Evolutionary conservation across 371 early-diverging fungal genomes (phyloP).

Genomic region (Aphelidium insulamus): DNA sequence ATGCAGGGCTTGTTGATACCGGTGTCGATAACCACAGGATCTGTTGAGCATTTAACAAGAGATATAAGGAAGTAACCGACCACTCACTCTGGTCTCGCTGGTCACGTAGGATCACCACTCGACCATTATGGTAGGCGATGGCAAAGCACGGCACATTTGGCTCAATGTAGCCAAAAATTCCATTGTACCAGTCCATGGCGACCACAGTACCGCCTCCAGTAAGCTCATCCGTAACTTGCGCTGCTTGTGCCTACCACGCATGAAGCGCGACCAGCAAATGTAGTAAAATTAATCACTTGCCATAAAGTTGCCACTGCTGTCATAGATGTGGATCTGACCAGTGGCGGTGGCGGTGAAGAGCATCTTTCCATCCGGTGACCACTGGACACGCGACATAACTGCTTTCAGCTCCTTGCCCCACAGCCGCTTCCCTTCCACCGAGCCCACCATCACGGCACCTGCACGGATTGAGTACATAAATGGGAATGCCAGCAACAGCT

Average conservation of each 20-base stretch:
- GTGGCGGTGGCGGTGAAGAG: slow-evolving; percentile 16
- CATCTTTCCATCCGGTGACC: slow-evolving; percentile 25
- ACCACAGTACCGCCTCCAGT: slow-evolving; percentile 17
- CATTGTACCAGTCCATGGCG: slow-evolving; percentile 23
- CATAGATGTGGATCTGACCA: slow-evolving; percentile 22
- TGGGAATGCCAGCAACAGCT: neutral
- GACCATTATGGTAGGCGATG: slow-evolving; percentile 24
- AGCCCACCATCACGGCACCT: slow-evolving; percentile 34
- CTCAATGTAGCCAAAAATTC: slow-evolving; percentile 17
- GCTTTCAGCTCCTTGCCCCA: slow-evolving; percentile 26
- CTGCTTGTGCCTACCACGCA: no score
- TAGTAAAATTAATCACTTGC: slow-evolving; percentile 14
- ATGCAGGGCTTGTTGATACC: slow-evolving; percentile 14
- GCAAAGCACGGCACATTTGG: slow-evolving; percentile 17
- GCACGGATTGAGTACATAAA: neutral
- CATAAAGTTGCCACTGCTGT: slow-evolving; percentile 15
- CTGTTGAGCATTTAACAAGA: slow-evolving; percentile 3
- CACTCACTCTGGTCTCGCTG: slow-evolving; percentile 18
- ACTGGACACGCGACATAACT: slow-evolving; percentile 15
- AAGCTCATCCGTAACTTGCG: no score
- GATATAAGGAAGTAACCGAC: no score
- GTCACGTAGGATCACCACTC: slow-evolving; percentile 19
- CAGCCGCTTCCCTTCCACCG: slow-evolving; percentile 25
- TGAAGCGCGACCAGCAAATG: slow-evolving; percentile 9
- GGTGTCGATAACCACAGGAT: slow-evolving; percentile 21